Evolutionary conservation across 768 basidiomycete genomes (phyloP).

Genomic region (Collybia sordida): DNA sequence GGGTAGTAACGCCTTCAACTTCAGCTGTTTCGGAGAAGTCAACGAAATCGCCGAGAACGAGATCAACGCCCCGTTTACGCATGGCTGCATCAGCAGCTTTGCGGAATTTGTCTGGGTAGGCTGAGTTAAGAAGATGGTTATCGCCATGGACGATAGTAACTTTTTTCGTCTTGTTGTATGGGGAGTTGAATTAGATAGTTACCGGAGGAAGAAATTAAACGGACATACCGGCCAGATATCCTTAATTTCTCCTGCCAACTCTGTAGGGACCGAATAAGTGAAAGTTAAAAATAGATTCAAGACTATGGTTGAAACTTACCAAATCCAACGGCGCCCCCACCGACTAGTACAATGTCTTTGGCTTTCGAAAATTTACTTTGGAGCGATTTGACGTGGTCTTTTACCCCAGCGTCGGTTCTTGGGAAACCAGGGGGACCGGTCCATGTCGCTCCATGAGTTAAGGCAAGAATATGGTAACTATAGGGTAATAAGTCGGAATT

Average conservation of each 20-base stretch:
- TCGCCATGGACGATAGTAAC: constrained; percentile 67
- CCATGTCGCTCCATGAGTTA: constrained; percentile 61
- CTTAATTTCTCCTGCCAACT: constrained; percentile 44
- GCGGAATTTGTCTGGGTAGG: constrained; percentile 59
- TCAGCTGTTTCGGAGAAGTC: constrained; percentile 44
- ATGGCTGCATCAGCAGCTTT: constrained; percentile 40
- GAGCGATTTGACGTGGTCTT: constrained; percentile 25
- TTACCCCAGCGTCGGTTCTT: constrained; percentile 24
- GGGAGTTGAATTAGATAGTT: constrained; percentile 17
- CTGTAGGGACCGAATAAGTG: constrained; percentile 15
- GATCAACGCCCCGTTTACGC: constrained; percentile 42
- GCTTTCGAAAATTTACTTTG: constrained; percentile 35
- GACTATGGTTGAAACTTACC: constrained; percentile 25
- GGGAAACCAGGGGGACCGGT: constrained; percentile 49
- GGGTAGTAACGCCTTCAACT: constrained; percentile 43
- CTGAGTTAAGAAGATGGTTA: constrained; percentile 48
- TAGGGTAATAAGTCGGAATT: not conserved
- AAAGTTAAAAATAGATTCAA: too few species aligned
- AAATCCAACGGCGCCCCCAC: constrained; percentile 58
- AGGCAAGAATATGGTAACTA: constrained; percentile 55
- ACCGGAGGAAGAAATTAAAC: not conserved
- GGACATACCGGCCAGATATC: constrained; percentile 37
- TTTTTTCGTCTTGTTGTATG: constrained; percentile 36
- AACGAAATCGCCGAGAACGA: constrained; percentile 55
- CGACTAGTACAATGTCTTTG: constrained; percentile 49